Evolutionary conservation across 1,139 yeast species (phyloP).

Genomic region (Saccharomycopsis hybrid): DNA sequence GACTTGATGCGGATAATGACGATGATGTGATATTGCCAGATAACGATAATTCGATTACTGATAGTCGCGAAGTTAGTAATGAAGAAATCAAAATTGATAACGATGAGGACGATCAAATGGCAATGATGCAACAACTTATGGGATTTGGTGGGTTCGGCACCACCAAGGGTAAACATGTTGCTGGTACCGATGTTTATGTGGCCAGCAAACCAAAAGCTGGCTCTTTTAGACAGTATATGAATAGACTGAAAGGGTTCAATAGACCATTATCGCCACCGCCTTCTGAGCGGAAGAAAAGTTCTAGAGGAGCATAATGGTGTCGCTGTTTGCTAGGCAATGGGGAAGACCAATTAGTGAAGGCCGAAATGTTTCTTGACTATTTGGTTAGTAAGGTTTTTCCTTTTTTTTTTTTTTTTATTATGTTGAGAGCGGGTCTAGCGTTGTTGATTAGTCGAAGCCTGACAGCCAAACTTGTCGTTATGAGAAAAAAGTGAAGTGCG

Average conservation of each 20-base stretch:
- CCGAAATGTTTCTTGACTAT: too few species aligned
- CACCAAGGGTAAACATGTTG: slow-evolving; percentile 53
- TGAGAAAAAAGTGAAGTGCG: too few species aligned
- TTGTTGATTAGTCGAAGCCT: too few species aligned
- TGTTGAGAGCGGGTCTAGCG: not conserved
- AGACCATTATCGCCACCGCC: slow-evolving; percentile 47
- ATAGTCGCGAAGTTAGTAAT: not conserved
- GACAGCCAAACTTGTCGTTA: too few species aligned
- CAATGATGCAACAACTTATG: slow-evolving; percentile 40
- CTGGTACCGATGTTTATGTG: slow-evolving; percentile 44
- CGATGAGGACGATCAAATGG: not conserved
- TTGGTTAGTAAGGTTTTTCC: not conserved
- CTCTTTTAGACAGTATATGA: slow-evolving; percentile 62
- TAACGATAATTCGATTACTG: not conserved
- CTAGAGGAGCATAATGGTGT: not conserved
- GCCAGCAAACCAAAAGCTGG: slow-evolving; percentile 30
- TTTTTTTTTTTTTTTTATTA: not conserved
- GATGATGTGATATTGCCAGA: not conserved
- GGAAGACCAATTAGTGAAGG: not conserved
- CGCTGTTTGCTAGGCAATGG: not conserved
- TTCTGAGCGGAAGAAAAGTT: not conserved
- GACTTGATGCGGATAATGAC: too few species aligned
- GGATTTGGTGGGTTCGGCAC: slow-evolving; percentile 58
- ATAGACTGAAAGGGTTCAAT: slow-evolving; percentile 55
- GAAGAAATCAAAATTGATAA: not conserved